Evolutionary conservation across 163 green algal species (phyloP).

Genomic region (Chloromonas sp.): DNA sequence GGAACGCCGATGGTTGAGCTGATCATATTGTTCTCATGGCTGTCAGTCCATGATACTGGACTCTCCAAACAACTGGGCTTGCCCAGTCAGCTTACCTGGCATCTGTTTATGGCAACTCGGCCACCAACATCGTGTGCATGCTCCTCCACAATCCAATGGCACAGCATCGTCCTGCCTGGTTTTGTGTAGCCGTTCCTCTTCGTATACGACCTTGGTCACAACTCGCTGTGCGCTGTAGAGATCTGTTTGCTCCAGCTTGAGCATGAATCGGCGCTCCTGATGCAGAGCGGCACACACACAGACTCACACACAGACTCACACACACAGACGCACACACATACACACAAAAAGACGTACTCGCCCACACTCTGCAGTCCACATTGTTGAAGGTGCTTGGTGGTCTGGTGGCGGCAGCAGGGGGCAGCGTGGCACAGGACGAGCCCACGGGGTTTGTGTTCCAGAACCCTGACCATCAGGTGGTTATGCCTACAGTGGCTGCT

Average conservation of each 20-base stretch:
- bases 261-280: too few relatives aligned
- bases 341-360: background rate
- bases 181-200: background rate
- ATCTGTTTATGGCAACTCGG: too few relatives aligned
- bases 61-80: background rate
- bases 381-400: slow-evolving; percentile 76
- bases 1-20: background rate
- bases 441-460: slow-evolving; percentile 93
- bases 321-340: background rate
- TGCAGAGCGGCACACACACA: too few relatives aligned
- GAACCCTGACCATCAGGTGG: slow-evolving; percentile 96
- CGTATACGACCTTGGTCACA: too few relatives aligned
- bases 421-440: slow-evolving; percentile 38
- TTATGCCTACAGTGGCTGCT: slow-evolving; percentile 91
- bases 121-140: background rate
- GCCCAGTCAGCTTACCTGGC: too few relatives aligned
- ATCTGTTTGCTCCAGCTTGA: too few relatives aligned
- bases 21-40: background rate
- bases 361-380: slow-evolving; percentile 69
- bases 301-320: too few relatives aligned
- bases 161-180: background rate
- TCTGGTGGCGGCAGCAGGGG: slow-evolving; percentile 47
- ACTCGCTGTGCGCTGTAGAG: too few relatives aligned
- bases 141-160: background rate
- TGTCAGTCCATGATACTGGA: background rate